phyloP scores from a whole-genome alignment of 306 rosid species.

The Arachis stenosperma region DNA sequence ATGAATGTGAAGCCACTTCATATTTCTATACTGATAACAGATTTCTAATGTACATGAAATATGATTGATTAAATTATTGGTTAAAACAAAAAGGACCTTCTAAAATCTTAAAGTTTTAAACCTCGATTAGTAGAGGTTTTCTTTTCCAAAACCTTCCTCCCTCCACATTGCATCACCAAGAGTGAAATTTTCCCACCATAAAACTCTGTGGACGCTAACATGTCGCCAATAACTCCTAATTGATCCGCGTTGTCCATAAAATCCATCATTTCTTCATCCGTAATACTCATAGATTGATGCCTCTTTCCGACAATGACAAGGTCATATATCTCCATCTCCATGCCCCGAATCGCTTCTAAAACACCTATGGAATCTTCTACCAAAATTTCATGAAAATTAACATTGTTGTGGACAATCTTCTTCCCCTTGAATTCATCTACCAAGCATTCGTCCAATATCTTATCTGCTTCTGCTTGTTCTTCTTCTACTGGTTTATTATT shows the following conservation, averaged over 20 bases:
- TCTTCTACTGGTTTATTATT: background rate
- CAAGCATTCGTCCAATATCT: conserved; percentile 38
- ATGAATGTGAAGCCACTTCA: no score
- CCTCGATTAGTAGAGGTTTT: background rate
- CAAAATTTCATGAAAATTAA: conserved; percentile 36
- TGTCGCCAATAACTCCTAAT: conserved; percentile 58
- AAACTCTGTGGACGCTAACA: conserved; percentile 55
- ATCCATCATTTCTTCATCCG: conserved; percentile 45
- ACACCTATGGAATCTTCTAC: conserved; percentile 44
- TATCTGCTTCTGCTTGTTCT: background rate
- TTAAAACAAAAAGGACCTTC: no score
- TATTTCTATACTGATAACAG: no score
- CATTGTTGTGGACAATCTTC: conserved; percentile 8
- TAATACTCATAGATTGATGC: conserved; percentile 3
- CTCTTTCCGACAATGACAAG: conserved; percentile 56
- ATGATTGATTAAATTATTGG: no score
- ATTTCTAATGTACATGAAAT: no score
- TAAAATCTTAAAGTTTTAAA: background rate
- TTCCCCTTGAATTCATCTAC: conserved; percentile 53
- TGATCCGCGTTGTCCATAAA: conserved; percentile 52
- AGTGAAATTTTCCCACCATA: conserved; percentile 45
- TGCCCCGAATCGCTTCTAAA: conserved; percentile 30
- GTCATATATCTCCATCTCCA: conserved; percentile 28
- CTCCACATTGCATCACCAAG: conserved; percentile 52
- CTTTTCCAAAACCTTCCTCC: background rate